Evolutionary conservation across 768 basidiomycete species (phyloP), one percentile per base, ranked within the genome.

Genomic region (Tylopilus intermedius): DNA sequence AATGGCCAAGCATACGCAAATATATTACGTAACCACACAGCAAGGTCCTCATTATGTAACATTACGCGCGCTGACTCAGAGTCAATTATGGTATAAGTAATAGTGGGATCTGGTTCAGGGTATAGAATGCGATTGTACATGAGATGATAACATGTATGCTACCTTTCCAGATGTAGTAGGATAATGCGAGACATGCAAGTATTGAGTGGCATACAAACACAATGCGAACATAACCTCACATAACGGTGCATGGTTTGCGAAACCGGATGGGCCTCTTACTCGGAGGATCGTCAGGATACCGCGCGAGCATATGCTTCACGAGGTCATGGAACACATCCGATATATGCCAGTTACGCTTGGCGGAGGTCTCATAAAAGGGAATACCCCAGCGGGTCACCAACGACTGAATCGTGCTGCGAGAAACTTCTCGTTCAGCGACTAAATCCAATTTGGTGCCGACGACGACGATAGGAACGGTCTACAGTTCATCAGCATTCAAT

Each of bases 361-460:
- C 88, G n/a, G 88, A 90, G 3, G 90, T 92, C 71, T 92, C 90
- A 64, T 86, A 91, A 62, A 89, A 87, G 6, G 78, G 86, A n/a
- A 89, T 71, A 13, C 74, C 73, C 88, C 89, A 90, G 2, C 76
- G 76, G 30, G 68, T 74, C 18, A 84, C 80, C 10, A 89, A 78
- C 9, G 79, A 71, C 62, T 85, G 80, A 32, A 90, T 86, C 0
- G 79, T 80, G 39, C 65, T 72, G 43, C 77, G 74, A 15, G 81
- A 80, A 6, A 94, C 87, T 64, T 92, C 88, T 30, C 92, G 80
- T 67, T 94, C 91, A 53, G 79, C 82, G 26, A 79, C 79, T 37
- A 94, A 78, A 66, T 94, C 92, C 39, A 86, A 74, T 66, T 92
- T 91, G 29, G 90, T 92, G 40, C 90, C 91, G 8, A 91, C 91